Percentiles rank a stretch among this genome's conserved stretches.
phyloP scores from a whole-genome alignment of 176 grass and related monocot species.

The Chrysopogon serrulatus region DNA sequence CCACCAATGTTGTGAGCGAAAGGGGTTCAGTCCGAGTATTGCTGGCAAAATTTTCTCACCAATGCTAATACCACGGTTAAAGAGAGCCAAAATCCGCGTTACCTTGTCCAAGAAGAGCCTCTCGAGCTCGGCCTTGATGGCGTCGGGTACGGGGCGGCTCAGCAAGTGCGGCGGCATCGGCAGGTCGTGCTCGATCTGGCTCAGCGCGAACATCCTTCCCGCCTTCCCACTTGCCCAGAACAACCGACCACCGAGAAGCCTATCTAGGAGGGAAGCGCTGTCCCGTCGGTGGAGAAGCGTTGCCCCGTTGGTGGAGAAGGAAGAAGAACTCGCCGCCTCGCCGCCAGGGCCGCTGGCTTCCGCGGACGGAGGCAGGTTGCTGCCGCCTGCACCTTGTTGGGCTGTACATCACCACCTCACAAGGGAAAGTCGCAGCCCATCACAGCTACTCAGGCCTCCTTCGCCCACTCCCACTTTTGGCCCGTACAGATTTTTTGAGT shows the following conservation, averaged over 20 bases:
- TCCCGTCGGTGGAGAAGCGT: no score
- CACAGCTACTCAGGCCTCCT: no score
- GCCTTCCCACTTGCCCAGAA: not conserved
- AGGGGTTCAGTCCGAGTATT: not conserved
- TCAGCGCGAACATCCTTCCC: conserved; percentile 70
- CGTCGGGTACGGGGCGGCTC: conserved; percentile 56
- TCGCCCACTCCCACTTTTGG: no score
- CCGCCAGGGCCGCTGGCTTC: not conserved
- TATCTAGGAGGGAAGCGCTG: no score
- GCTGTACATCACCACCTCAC: no score
- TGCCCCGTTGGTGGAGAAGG: no score
- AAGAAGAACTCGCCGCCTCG: not conserved
- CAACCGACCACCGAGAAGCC: not conserved
- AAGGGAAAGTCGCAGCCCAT: no score
- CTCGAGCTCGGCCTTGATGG: conserved; percentile 74
- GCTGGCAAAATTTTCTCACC: not conserved
- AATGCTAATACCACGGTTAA: not conserved
- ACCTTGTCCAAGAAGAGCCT: conserved; percentile 90
- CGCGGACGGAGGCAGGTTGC: not conserved
- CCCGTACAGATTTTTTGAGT: no score
- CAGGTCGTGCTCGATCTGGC: conserved; percentile 68
- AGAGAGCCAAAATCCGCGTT: not conserved
- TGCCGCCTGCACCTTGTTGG: no score
- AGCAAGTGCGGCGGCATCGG: conserved; percentile 73
- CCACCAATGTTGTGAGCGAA: not conserved